Evolutionary conservation across 805 yeast genomes (phyloP).

Genomic region (Saturnispora quitensis): DNA sequence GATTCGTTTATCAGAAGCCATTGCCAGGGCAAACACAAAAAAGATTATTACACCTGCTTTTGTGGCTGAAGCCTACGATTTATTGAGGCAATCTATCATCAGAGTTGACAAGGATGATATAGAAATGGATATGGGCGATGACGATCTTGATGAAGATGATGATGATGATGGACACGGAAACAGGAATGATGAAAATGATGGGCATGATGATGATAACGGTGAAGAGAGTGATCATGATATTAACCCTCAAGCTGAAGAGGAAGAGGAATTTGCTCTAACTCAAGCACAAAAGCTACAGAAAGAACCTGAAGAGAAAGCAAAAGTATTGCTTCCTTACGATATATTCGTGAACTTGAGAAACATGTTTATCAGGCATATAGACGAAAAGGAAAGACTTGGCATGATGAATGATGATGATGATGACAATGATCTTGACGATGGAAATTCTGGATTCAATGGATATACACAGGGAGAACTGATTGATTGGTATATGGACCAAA

Average conservation of each 20-base stretch:
- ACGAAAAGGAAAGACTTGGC: slow-evolving; percentile 28
- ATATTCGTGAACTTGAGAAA: slow-evolving; percentile 81
- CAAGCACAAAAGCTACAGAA: slow-evolving; percentile 6
- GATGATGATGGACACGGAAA: slow-evolving; percentile 19
- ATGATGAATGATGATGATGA: slow-evolving; percentile 42
- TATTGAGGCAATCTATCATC: slow-evolving; percentile 83
- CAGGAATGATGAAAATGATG: slow-evolving; percentile 11
- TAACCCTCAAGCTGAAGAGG: slow-evolving; percentile 7
- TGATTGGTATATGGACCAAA: slow-evolving; percentile 72
- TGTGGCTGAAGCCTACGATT: slow-evolving; percentile 88
- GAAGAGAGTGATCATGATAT: too few relatives aligned
- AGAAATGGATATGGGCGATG: slow-evolving; percentile 65
- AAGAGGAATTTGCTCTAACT: slow-evolving; percentile 5
- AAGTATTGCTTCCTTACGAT: slow-evolving; percentile 64
- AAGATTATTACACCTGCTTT: slow-evolving; percentile 75
- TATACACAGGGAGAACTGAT: slow-evolving; percentile 58
- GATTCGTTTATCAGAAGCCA: slow-evolving; percentile 90
- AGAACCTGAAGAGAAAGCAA: slow-evolving; percentile 21
- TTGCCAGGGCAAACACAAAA: slow-evolving; percentile 93
- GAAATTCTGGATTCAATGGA: slow-evolving; percentile 39
- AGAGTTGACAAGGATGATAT: slow-evolving; percentile 92
- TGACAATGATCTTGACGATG: slow-evolving; percentile 25
- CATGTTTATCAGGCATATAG: slow-evolving; percentile 50
- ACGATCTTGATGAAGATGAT: slow-evolving; percentile 20
- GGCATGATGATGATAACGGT: neutral